Evolutionary conservation across 2,329 filamentous ascomycete species (phyloP).

Genomic region (Sclerotinia glacialis): DNA sequence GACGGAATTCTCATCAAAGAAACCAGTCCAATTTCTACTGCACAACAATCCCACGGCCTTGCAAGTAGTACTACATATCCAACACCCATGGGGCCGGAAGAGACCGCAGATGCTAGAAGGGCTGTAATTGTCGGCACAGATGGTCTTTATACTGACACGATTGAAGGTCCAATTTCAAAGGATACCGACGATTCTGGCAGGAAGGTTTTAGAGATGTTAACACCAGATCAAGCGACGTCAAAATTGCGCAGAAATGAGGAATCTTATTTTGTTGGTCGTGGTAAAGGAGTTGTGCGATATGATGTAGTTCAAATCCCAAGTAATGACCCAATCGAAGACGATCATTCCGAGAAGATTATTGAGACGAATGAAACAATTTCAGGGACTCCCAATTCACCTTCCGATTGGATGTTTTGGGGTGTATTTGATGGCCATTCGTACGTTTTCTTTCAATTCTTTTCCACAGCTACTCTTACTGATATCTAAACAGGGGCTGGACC

Average conservation of each 20-base stretch:
- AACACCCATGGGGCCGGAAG: slow-evolving; percentile 25
- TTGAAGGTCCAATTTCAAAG: slow-evolving; percentile 85
- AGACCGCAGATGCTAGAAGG: slow-evolving; percentile 48
- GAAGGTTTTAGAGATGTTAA: slow-evolving; percentile 93
- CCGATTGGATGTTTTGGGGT: slow-evolving; percentile 99
- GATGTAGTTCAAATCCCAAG: slow-evolving; percentile 92
- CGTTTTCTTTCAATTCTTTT: slow-evolving; percentile 29
- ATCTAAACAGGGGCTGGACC: slow-evolving; percentile 75
- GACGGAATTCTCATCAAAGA: slow-evolving; percentile 21
- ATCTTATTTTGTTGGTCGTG: slow-evolving; percentile 85
- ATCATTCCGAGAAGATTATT: slow-evolving; percentile 97
- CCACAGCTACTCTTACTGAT: not conserved
- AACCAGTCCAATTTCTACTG: slow-evolving; percentile 21
- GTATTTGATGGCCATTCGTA: slow-evolving; percentile 97
- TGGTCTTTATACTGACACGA: slow-evolving; percentile 82
- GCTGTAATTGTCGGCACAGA: slow-evolving; percentile 88
- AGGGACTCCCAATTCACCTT: slow-evolving; percentile 50
- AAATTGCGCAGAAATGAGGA: slow-evolving; percentile 87
- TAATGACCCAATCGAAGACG: slow-evolving; percentile 97
- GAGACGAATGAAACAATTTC: slow-evolving; percentile 62
- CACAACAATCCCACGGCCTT: slow-evolving; percentile 36
- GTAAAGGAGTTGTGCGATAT: slow-evolving; percentile 88
- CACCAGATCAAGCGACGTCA: slow-evolving; percentile 86
- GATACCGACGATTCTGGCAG: slow-evolving; percentile 79
- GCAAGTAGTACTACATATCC: slow-evolving; percentile 32